Base-by-base conservation (phyloP, 768 basidiomycete genomes). In the Scleroderma citrinum region DNA sequence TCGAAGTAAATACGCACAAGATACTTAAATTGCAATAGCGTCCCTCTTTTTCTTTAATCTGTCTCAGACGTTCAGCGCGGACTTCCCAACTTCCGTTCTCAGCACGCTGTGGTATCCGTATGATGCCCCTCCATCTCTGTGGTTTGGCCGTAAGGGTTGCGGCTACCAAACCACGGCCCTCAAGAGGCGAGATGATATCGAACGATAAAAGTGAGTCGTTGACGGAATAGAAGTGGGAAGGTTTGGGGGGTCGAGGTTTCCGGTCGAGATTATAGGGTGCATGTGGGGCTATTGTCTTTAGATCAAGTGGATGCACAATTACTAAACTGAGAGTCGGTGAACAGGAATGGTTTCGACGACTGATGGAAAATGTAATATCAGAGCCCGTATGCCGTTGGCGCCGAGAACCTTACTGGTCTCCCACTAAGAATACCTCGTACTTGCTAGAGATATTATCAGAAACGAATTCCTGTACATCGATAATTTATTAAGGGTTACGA, bases 371-470 rank as follows among this genome's bases (percentile, higher is more conserved):
- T n/a, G 47, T 26, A 29, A 43, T 29, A n/a, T 30, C 21, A 38
- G 51, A 7, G 54, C 31, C 16, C 5, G 2, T 2, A 29, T 29
- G 4, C 5, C 16, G 23, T 11, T 17, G 39, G 19, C 24, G 16
- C 23, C 34, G 19, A n/a, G 7, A 49, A n/a, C n/a, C 83, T 60
- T 58, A 85, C 83, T 82, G 80, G 64, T 70, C 71, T 10, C 82
- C 83, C 0, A 71, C 71, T n/a, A 81, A 56, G 26, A 72, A 57
- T 16, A 78, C 53, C 49, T 81, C 76, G 53, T 74, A 80, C 39
- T 71, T 74, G 17, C 70, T 58, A 32, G 74, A 70, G 6, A 83
- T 52, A 49, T 69, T 70, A 14, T 75, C 67, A 29, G 65, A 68
- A 46, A 81, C 69, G 44, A 80, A 81, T 44, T 70, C 66, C 83